These are phyloP conservation scores for Suillus subaureus DNA, from an alignment of 768 basidiomycete species.

Conservation along the genomic window DNA sequence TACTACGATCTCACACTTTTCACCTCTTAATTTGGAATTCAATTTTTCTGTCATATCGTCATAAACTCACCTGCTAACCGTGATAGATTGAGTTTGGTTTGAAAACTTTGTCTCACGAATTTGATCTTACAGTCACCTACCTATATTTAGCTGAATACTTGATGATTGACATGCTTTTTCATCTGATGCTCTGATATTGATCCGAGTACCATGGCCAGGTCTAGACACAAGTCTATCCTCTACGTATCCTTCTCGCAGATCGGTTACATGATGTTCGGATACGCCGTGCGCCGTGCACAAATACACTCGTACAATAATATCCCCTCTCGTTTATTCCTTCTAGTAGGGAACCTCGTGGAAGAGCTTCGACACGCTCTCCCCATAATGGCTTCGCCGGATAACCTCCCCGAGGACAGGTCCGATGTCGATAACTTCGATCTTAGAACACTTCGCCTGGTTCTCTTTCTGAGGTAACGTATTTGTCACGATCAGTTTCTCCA, in stretches of 20 bases:
- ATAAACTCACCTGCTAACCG: neutral
- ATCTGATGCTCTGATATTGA: neutral
- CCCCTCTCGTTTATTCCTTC: conserved; percentile 14
- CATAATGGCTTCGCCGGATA: conserved; percentile 94
- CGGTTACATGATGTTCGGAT: neutral
- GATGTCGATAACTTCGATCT: conserved; percentile 94
- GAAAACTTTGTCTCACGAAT: conserved; percentile 3
- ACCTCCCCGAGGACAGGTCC: conserved; percentile 95
- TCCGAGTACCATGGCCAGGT: neutral
- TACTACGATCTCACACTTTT: neutral
- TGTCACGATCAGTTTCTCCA: conserved; percentile 96
- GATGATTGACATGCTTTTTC: conserved; percentile 4
- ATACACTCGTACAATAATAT: neutral
- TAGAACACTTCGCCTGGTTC: conserved; percentile 69
- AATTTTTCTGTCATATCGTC: neutral
- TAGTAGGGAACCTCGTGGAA: conserved; percentile 91
- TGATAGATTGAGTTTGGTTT: conserved; percentile 6
- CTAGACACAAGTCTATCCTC: conserved; percentile 1
- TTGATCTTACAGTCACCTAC: neutral
- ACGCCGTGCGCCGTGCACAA: neutral
- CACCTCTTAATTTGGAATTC: neutral
- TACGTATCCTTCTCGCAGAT: conserved; percentile 1
- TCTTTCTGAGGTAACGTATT: conserved; percentile 93
- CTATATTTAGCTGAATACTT: neutral
- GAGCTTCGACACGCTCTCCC: conserved; percentile 89